phyloP scores from a whole-genome alignment of 441 rosid species.

The Bruguiera hainesii region DNA sequence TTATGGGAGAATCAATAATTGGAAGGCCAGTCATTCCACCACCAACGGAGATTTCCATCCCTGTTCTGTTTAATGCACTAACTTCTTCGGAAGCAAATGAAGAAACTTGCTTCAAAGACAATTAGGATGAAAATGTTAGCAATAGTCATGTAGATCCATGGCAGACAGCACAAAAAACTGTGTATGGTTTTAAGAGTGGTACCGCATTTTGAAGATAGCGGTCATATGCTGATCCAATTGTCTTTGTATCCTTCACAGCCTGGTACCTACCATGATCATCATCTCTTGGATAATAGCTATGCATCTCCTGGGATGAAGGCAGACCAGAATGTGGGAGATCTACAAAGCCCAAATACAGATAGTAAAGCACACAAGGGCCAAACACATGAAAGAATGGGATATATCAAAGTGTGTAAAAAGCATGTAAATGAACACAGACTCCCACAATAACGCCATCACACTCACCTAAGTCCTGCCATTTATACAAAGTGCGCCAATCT shows the following conservation, averaged over 20 bases:
- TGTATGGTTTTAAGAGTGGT: constrained; percentile 13
- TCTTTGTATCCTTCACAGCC: constrained; percentile 63
- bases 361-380: not conserved
- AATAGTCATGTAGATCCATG: constrained; percentile 6
- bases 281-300: constrained; percentile 46
- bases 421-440: too few species aligned
- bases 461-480: too few species aligned
- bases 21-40: constrained; percentile 38
- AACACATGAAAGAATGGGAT: not conserved
- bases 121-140: constrained; percentile 26
- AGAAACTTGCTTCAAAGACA: constrained; percentile 54
- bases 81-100: constrained; percentile 53
- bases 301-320: constrained; percentile 39
- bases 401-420: too few species aligned
- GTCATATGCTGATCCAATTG: constrained; percentile 74
- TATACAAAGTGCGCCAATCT: too few species aligned
- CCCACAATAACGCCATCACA: too few species aligned
- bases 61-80: constrained; percentile 36
- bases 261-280: constrained; percentile 46
- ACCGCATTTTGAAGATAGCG: constrained; percentile 63
- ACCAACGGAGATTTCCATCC: constrained; percentile 37
- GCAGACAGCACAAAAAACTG: not conserved
- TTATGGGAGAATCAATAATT: constrained; percentile 37
- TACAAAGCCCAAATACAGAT: constrained; percentile 19
- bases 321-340: constrained; percentile 37